These are phyloP conservation scores for Artemisia tridentata DNA, from an alignment of 129 eudicot genomes.

Conservation along the genomic window DNA sequence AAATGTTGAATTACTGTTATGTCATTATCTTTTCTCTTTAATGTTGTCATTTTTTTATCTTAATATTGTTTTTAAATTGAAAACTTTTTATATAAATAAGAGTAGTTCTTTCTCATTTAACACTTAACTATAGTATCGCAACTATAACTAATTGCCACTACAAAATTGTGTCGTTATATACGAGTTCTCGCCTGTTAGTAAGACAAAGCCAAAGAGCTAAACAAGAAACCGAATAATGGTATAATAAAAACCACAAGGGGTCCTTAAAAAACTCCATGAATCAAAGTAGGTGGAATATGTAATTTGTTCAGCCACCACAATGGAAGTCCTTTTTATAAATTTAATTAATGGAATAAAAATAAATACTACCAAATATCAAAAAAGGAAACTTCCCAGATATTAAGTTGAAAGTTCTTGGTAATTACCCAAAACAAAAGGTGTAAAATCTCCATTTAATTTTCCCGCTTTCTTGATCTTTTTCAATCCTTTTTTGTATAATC, in stretches of 20 bases:
- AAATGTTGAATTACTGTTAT: no score
- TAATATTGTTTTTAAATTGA: no score
- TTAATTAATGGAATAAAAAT: not conserved
- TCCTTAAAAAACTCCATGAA: conserved; percentile 7
- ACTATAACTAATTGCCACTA: no score
- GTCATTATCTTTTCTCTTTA: no score
- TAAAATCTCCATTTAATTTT: conserved; percentile 42
- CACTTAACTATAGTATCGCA: no score
- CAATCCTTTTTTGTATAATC: not conserved
- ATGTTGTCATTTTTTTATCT: no score
- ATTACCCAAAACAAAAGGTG: conserved; percentile 29
- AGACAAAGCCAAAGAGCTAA: not conserved
- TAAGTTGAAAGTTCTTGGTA: conserved; percentile 55
- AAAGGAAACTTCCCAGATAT: conserved; percentile 36
- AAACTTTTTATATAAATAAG: no score
- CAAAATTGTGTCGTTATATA: no score
- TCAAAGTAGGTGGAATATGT: conserved; percentile 5
- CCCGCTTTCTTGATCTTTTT: conserved; percentile 33
- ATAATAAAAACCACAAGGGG: conserved; percentile 25
- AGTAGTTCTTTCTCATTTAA: no score
- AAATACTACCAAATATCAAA: conserved; percentile 18
- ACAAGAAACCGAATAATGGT: not conserved
- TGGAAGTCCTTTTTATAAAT: conserved; percentile 27
- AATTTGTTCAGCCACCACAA: conserved; percentile 40
- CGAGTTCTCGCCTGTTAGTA: no score